These are phyloP conservation scores for Colletotrichum somersetense DNA, from an alignment of 2,329 filamentous ascomycete genomes.

Conservation along the genomic window DNA sequence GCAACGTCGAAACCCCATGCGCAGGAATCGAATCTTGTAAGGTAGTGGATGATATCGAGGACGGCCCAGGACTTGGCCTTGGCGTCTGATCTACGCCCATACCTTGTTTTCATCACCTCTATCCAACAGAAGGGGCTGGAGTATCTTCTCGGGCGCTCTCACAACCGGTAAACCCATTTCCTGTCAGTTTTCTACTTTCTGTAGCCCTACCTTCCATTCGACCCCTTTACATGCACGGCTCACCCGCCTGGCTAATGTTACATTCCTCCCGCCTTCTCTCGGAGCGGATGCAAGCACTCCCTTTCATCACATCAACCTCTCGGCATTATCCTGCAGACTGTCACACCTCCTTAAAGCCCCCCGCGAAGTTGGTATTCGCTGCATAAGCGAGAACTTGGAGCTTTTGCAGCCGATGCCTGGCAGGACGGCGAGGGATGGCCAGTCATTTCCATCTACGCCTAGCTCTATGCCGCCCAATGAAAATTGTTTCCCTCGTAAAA, in stretches of 20 bases:
- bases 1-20: constrained; percentile 27
- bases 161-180: not conserved
- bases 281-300: not conserved
- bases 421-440: not conserved
- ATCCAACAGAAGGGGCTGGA: too few species aligned
- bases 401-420: constrained; percentile 24
- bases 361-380: not conserved
- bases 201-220: constrained; percentile 5
- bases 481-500: not conserved
- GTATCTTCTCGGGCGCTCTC: not conserved
- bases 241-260: not conserved
- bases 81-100: not conserved
- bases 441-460: not conserved
- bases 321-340: constrained; percentile 26
- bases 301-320: not conserved
- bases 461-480: not conserved
- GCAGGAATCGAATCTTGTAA: constrained; percentile 12
- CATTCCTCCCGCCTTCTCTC: not conserved
- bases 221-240: not conserved
- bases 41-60: constrained; percentile 6
- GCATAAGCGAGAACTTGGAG: not conserved
- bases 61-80: constrained; percentile 23
- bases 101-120: not conserved
- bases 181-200: not conserved
- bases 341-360: constrained; percentile 23